Evolutionary conservation across 371 early-diverging fungal species (phyloP), one percentile per base, ranked within the genome.

Genomic region (Lichtheimia ramosa): DNA sequence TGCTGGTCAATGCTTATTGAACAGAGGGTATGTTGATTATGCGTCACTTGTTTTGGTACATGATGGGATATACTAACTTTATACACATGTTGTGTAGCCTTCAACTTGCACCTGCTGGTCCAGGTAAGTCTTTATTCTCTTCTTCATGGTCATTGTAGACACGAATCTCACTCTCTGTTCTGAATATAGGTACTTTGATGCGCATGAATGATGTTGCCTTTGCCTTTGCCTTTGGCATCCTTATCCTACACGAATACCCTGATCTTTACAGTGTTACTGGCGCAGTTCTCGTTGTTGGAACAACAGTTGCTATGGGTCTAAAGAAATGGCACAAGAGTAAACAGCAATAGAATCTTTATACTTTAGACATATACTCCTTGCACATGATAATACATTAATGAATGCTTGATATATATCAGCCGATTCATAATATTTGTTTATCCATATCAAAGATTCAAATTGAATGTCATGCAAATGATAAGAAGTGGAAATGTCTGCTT

Each of bases 201-300:
- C 84, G 91, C 42, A 86, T 85, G 68, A 73, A 84, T 52, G 92
- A 92, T 64, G 83, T 92, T 7, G 83, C 89, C 3, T 90, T 91
- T 74, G 90, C 91, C 3, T 91, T 87, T 70, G 16, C 89, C 10
- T 84, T 88, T 66, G 91, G 91, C 27, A 77, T 89, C 42, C 56
- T 75, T 2, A 56, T 92, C 42, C 86, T 92, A 55, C 75, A 81
- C 42, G 91, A 92, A 64, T 58, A 79, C 12, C 90, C 92, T 0
- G 72, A 74, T 20, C 21, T 70, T 34, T 73, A 71, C 48, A 77
- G 77, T 0, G 58, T 86, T 28, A 0, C 75, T 3, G 94, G 94
- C 0, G 82, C 92, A 1, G 18, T 71, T 2, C 50, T 89, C 2
- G 88, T 93, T 59, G 79, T 87, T 4, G 42, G 60, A 10, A 79